Evolutionary conservation across 257 asterid species (phyloP).

Genomic region (Solanum bulbocastanum): DNA sequence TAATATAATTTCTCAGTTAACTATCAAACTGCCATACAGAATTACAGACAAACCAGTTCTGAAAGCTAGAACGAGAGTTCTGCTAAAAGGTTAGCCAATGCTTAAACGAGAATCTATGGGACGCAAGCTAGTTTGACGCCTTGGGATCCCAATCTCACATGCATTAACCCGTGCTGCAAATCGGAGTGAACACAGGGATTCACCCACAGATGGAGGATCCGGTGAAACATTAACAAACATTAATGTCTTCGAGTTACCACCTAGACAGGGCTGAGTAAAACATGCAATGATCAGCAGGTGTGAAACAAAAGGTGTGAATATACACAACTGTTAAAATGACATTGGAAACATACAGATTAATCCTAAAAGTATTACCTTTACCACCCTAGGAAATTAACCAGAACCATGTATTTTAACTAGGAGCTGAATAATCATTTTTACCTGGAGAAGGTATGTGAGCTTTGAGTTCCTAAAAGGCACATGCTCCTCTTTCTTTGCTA

Average conservation of each 20-base stretch:
- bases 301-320: neutral
- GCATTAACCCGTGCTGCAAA: slow-evolving; percentile 95
- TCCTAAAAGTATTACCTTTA: neutral
- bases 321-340: neutral
- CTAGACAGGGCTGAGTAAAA: slow-evolving; percentile 78
- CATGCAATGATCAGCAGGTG: neutral
- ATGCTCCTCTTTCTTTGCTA: slow-evolving; percentile 95
- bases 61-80: slow-evolving; percentile 5
- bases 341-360: neutral
- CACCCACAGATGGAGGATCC: slow-evolving; percentile 70
- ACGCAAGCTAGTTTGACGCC: slow-evolving; percentile 79
- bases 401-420: neutral
- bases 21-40: slow-evolving; percentile 22
- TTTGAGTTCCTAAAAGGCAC: slow-evolving; percentile 92
- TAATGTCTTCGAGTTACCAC: slow-evolving; percentile 91
- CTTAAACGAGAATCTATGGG: slow-evolving; percentile 66
- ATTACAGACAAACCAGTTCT: slow-evolving; percentile 14
- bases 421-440: slow-evolving; percentile 9
- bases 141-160: slow-evolving; percentile 88
- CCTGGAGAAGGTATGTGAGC: slow-evolving; percentile 98
- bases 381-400: neutral
- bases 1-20: slow-evolving; percentile 13
- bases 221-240: slow-evolving; percentile 94
- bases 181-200: slow-evolving; percentile 91
- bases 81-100: slow-evolving; percentile 42